Evolutionary conservation across 306 rosid species (phyloP).

Genomic region (Dalbergia cultrata): DNA sequence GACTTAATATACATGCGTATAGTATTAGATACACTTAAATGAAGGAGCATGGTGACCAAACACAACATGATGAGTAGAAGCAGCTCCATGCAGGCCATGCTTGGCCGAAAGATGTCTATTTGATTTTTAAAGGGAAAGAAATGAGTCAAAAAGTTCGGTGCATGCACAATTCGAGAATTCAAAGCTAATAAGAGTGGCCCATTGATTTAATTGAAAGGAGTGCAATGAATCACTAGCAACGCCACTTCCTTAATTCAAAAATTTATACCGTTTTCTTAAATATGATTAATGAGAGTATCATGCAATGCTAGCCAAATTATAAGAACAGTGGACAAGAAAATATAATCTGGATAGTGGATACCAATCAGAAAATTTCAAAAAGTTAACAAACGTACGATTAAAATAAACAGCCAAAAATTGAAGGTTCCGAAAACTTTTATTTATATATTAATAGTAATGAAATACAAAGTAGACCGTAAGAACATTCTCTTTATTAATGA

Average conservation of each 20-base stretch:
- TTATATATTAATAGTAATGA: not conserved
- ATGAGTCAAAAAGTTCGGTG: slow-evolving; percentile 19
- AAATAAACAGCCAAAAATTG: slow-evolving; percentile 15
- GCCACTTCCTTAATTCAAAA: slow-evolving; percentile 24
- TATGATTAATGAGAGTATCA: too few species aligned
- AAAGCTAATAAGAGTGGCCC: slow-evolving; percentile 21
- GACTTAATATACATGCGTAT: too few species aligned
- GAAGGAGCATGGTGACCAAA: slow-evolving; percentile 12
- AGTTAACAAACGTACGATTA: slow-evolving; percentile 1
- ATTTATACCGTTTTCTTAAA: not conserved
- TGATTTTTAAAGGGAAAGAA: not conserved
- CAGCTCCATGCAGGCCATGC: slow-evolving; percentile 18
- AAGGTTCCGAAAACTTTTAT: slow-evolving; percentile 11
- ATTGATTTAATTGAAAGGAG: not conserved
- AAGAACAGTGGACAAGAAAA: not conserved
- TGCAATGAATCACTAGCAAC: slow-evolving; percentile 4
- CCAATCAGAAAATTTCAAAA: slow-evolving; percentile 6
- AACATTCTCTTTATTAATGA: slow-evolving; percentile 34
- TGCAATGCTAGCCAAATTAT: too few species aligned
- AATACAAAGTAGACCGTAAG: slow-evolving; percentile 16
- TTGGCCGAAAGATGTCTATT: slow-evolving; percentile 23
- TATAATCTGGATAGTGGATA: not conserved
- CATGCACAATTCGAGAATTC: slow-evolving; percentile 20
- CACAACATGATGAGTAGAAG: not conserved
- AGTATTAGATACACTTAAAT: not conserved